Percentiles rank a stretch among this genome's conserved stretches.
Conservation (phyloP, 1,284 basidiomycete species). For the Marasmius sp. region DNA sequence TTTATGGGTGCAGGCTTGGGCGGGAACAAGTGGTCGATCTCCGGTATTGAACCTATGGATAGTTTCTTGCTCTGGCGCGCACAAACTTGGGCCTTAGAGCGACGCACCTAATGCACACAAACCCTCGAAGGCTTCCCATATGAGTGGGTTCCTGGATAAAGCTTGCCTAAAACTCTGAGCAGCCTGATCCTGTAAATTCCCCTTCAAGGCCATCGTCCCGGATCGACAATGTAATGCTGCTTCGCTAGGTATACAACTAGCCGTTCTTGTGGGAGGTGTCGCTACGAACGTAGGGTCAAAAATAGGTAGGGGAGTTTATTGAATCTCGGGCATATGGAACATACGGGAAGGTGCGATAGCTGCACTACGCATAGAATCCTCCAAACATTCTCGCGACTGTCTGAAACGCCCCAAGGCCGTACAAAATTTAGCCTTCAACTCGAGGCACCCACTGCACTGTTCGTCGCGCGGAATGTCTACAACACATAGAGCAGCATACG, state of each 20-base stretch:
- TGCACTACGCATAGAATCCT: slow-evolving; percentile 53
- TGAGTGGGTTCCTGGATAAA: slow-evolving; percentile 72
- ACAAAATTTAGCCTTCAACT: slow-evolving; percentile 80
- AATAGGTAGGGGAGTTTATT: slow-evolving; percentile 18
- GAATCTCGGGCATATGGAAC: slow-evolving; percentile 25
- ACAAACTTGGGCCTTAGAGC: slow-evolving; percentile 4
- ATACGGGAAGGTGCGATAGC: slow-evolving; percentile 55
- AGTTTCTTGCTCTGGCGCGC: slow-evolving; percentile 16
- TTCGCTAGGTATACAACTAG: slow-evolving; percentile 61
- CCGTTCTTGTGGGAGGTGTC: slow-evolving; percentile 48
- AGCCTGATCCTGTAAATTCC: slow-evolving; percentile 74
- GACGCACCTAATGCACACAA: slow-evolving; percentile 77
- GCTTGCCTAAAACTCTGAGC: slow-evolving; percentile 72
- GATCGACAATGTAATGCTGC: slow-evolving; percentile 69
- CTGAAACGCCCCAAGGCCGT: slow-evolving; percentile 68
- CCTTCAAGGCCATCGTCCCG: slow-evolving; percentile 70
- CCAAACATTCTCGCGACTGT: slow-evolving; percentile 70
- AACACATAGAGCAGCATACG: slow-evolving; percentile 75
- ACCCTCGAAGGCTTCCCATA: slow-evolving; percentile 95
- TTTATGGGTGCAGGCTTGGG: slow-evolving; percentile 60
- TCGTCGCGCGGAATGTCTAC: slow-evolving; percentile 59
- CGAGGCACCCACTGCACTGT: slow-evolving; percentile 73
- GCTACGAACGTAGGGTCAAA: slow-evolving; percentile 32
- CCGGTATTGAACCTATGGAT: slow-evolving; percentile 58
- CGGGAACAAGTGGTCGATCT: slow-evolving; percentile 71